Evolutionary conservation across 2,329 filamentous ascomycete genomes (phyloP).

Genomic region (Thielaviopsis ethacetica): DNA sequence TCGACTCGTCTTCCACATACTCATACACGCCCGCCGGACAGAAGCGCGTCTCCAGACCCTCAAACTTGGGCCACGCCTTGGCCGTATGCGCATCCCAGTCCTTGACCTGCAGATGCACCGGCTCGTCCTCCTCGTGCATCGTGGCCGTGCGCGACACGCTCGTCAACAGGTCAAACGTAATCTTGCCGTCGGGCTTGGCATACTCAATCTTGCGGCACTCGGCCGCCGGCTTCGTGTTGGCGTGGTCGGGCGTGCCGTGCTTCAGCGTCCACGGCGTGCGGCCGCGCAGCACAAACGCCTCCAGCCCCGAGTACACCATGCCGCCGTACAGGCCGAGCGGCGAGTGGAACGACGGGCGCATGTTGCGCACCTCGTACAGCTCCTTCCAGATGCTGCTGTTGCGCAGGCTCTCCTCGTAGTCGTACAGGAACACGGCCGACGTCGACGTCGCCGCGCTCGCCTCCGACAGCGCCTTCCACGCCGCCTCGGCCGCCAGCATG

Average conservation of each 20-base stretch:
- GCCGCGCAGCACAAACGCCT: slow-evolving; percentile 76
- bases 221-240: slow-evolving; percentile 63
- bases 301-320: slow-evolving; percentile 79
- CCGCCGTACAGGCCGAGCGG: slow-evolving; percentile 81
- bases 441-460: slow-evolving; percentile 31
- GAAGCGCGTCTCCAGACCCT: slow-evolving; percentile 90
- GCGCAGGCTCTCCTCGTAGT: slow-evolving; percentile 81
- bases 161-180: slow-evolving; percentile 91
- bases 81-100: slow-evolving; percentile 87
- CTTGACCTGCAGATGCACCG: slow-evolving; percentile 83
- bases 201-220: slow-evolving; percentile 83
- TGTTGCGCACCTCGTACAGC: slow-evolving; percentile 87
- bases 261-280: slow-evolving; percentile 82
- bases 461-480: slow-evolving; percentile 55
- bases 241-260: slow-evolving; percentile 64
- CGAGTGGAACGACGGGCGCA: slow-evolving; percentile 85
- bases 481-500: slow-evolving; percentile 87
- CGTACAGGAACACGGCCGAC: slow-evolving; percentile 75
- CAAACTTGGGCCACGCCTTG: slow-evolving; percentile 69
- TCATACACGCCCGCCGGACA: slow-evolving; percentile 97
- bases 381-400: slow-evolving; percentile 86
- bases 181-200: slow-evolving; percentile 86
- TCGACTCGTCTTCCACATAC: slow-evolving; percentile 83
- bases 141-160: slow-evolving; percentile 90
- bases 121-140: slow-evolving; percentile 97